phyloP scores from a whole-genome alignment of 176 grass and related monocot genomes.

The Hyparrhenia diplandra region DNA sequence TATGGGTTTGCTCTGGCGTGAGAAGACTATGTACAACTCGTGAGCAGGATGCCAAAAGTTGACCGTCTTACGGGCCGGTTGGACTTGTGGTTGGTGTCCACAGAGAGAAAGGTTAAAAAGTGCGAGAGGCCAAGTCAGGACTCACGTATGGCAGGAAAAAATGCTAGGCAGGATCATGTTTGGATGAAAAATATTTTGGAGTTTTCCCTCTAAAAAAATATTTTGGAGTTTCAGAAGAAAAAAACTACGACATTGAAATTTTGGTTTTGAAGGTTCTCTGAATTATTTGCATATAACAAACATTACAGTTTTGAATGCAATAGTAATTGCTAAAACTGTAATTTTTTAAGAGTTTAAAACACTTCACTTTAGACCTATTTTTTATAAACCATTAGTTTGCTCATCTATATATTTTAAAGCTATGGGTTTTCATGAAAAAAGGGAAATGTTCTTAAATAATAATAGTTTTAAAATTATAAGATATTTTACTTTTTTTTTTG shows the following conservation, averaged over 20 bases:
- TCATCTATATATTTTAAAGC: too few species aligned
- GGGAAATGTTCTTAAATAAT: too few species aligned
- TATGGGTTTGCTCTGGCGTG: background rate
- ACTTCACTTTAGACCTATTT: too few species aligned
- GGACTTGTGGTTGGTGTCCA: background rate
- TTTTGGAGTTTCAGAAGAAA: background rate
- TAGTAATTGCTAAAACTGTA: too few species aligned
- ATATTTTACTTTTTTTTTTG: too few species aligned
- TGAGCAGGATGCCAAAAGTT: background rate
- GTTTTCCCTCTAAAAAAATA: too few species aligned
- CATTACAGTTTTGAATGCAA: background rate
- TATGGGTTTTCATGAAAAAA: too few species aligned
- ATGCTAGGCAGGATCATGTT: background rate
- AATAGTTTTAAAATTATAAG: too few species aligned
- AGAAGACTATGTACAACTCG: background rate
- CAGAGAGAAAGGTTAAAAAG: background rate
- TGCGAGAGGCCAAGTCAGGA: background rate
- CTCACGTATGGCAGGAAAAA: background rate
- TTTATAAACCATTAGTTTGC: too few species aligned
- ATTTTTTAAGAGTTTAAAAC: too few species aligned
- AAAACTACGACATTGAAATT: background rate
- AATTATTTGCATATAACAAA: too few species aligned
- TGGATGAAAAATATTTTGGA: background rate
- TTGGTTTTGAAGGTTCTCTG: too few species aligned
- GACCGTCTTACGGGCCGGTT: background rate